Percentiles rank a stretch among this genome's conserved stretches.
Conservation (phyloP, 169 alveolate genomes). For the Prorocentrum cordatum region DNA sequence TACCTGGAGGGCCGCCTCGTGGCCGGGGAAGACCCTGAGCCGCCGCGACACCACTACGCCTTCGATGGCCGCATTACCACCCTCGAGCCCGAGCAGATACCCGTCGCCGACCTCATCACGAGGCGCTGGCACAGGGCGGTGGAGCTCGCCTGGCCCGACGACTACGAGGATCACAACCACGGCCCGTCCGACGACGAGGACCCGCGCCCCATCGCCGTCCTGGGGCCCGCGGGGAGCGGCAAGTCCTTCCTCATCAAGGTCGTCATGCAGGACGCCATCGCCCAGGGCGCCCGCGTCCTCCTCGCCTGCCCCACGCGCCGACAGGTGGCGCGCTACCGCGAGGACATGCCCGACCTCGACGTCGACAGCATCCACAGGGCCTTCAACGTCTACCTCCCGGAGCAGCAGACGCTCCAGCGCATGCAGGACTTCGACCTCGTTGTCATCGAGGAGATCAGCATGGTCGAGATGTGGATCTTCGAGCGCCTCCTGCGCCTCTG, state of each 20-base stretch:
- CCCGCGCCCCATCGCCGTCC: neutral
- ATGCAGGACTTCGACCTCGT: neutral
- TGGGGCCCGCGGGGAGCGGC: conserved; percentile 13
- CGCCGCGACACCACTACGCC: neutral
- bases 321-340: neutral
- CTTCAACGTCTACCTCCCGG: neutral
- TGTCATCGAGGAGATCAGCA: neutral
- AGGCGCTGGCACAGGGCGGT: neutral
- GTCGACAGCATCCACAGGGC: neutral
- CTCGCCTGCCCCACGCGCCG: neutral
- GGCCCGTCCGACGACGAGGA: neutral
- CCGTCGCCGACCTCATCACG: neutral
- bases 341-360: neutral
- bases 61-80: neutral
- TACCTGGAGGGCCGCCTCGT: neutral
- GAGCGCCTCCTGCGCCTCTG: conserved; percentile 6
- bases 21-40: neutral
- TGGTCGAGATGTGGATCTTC: neutral
- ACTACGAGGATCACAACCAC: neutral
- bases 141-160: neutral
- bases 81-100: neutral
- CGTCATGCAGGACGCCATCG: neutral
- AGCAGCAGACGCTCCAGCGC: neutral
- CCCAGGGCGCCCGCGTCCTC: neutral
- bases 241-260: neutral